Evolutionary conservation across 257 asterid species (phyloP).

Genomic region (Rehmannia glutinosa): DNA sequence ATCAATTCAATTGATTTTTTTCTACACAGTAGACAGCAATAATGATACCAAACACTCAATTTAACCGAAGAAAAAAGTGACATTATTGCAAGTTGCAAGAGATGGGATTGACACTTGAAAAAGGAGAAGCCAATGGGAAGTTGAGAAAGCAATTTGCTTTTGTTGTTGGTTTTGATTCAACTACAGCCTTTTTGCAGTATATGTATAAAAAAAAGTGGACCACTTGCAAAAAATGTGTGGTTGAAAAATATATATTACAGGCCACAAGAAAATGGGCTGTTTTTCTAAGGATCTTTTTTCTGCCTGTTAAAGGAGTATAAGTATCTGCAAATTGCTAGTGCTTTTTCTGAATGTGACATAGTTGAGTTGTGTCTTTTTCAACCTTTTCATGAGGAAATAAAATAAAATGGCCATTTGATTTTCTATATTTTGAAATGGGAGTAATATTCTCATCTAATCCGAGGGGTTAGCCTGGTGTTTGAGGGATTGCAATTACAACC

Average conservation of each 20-base stretch:
- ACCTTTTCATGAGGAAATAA: neutral
- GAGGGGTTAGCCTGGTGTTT: too few species aligned
- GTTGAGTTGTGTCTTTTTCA: neutral
- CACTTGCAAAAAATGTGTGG: constrained; percentile 16
- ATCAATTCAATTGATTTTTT: too few species aligned
- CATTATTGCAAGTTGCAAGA: constrained; percentile 15
- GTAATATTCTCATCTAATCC: too few species aligned
- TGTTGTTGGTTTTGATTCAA: neutral
- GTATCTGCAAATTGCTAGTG: neutral
- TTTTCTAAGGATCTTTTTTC: too few species aligned
- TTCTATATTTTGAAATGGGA: neutral
- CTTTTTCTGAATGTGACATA: neutral
- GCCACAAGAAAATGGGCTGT: neutral
- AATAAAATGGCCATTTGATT: neutral
- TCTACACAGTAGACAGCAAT: too few species aligned
- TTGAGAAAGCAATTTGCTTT: neutral
- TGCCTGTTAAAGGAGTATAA: too few species aligned
- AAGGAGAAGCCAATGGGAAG: constrained; percentile 1
- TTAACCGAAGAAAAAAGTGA: too few species aligned
- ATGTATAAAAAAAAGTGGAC: neutral
- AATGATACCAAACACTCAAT: too few species aligned
- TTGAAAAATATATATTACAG: too few species aligned
- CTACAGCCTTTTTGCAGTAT: neutral
- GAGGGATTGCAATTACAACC: too few species aligned
- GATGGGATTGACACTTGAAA: neutral